Evolutionary conservation across 129 eudicot genomes (phyloP), one percentile per base, ranked within the genome.

Genomic region (Centella asiatica): DNA sequence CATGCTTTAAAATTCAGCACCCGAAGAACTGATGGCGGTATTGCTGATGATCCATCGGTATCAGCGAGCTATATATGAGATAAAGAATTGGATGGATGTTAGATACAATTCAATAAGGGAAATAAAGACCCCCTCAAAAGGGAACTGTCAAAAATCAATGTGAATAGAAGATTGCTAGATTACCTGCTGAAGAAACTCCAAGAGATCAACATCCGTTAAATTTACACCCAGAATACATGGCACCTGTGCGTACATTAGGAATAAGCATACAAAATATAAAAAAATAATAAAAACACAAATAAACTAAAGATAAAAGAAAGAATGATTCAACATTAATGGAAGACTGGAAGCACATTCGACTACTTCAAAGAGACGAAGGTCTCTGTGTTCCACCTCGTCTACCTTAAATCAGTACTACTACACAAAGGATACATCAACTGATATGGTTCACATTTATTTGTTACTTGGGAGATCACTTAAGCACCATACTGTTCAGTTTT

Each of bases 191-290:
- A 93, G 85, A 54, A 68, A 93, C 77, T 93, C 99, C 61, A 87
- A 72, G 73, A 93, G 89, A 77, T 93, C 95, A 1, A 24, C 77
- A 77, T 88, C 95, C 4, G 90, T 82, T 74, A 93, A 78, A 68
- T 64, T 76, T 64, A 88, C 95, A 60, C 96, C 99, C 81, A 93
- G 72, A 45, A 93, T 93, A 66, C 95, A 84, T 7, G 99, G 99
- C 44, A 88, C 99, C 99, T 93, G 83, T 60, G 71, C 48, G 56
- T 15, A n/a, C n/a, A n/a, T n/a, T n/a, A n/a, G n/a, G n/a, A n/a
- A n/a, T n/a, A n/a, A n/a, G n/a, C n/a, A n/a, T n/a, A n/a, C n/a
- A n/a, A n/a, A n/a, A n/a, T n/a, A n/a, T n/a, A n/a, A n/a, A n/a
- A n/a, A n/a, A n/a, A n/a, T n/a, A n/a, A n/a, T n/a, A n/a, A n/a